phyloP scores from a whole-genome alignment of 345 rosid genomes.

The Hibiscus tridactylites region DNA sequence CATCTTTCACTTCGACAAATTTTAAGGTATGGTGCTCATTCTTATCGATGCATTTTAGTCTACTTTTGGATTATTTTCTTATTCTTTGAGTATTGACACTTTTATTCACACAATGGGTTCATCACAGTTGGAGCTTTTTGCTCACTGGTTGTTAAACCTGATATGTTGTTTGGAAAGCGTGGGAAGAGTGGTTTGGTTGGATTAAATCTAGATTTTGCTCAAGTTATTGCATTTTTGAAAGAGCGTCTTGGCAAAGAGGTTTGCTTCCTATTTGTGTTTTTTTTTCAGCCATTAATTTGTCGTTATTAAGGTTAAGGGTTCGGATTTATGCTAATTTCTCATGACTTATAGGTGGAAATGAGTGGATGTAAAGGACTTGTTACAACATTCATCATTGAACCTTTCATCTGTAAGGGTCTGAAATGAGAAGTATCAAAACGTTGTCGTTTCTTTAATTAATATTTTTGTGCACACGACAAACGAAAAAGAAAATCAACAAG shows the following conservation, averaged over 20 bases:
- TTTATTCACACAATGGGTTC: background rate
- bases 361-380: slow-evolving; percentile 88
- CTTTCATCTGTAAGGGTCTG: slow-evolving; percentile 32
- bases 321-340: background rate
- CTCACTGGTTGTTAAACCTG: slow-evolving; percentile 71
- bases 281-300: slow-evolving; percentile 1
- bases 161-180: slow-evolving; percentile 93
- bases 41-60: background rate
- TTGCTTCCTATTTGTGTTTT: too few species aligned
- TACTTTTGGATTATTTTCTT: background rate
- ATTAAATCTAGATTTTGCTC: slow-evolving; percentile 63
- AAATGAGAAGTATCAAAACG: too few species aligned
- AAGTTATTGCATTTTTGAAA: slow-evolving; percentile 60
- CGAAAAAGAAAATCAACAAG: too few species aligned
- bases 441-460: too few species aligned
- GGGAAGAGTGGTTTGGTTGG: slow-evolving; percentile 96
- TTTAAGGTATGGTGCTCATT: slow-evolving; percentile 15
- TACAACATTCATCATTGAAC: slow-evolving; percentile 88
- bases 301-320: background rate
- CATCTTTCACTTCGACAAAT: slow-evolving; percentile 24
- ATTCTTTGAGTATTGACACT: background rate
- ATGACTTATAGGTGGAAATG: slow-evolving; percentile 69
- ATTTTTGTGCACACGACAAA: too few species aligned
- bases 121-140: background rate
- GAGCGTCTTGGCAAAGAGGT: slow-evolving; percentile 84